phyloP scores from a whole-genome alignment of 1,139 yeast genomes.

The Meyerozyma elateridarum region DNA sequence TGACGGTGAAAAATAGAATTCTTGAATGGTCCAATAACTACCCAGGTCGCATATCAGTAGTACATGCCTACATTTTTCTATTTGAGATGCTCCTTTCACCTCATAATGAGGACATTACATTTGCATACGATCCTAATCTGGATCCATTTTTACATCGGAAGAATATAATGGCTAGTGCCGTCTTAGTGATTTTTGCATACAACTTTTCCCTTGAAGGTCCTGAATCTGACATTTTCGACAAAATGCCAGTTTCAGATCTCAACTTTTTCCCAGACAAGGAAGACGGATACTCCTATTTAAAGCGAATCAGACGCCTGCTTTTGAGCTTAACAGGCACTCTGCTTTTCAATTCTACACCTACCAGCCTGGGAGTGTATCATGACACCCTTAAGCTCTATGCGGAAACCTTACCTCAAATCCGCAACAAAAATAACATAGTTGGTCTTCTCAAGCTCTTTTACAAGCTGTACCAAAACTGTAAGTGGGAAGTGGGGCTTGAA shows the following conservation, averaged over 20 bases:
- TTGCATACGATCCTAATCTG: conserved; percentile 39
- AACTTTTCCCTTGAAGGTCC: conserved; percentile 52
- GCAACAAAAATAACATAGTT: conserved; percentile 44
- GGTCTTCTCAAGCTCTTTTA: conserved; percentile 49
- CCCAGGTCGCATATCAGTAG: conserved; percentile 10
- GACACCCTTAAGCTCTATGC: conserved; percentile 7
- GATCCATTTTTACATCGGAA: conserved; percentile 56
- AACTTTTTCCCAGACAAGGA: conserved; percentile 24
- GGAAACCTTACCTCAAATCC: conserved; percentile 13
- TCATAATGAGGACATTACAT: conserved; percentile 20
- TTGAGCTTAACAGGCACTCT: background rate
- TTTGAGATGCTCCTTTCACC: conserved; percentile 16
- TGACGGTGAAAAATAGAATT: conserved; percentile 10
- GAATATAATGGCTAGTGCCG: conserved; percentile 49
- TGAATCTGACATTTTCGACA: conserved; percentile 32
- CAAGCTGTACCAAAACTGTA: conserved; percentile 27
- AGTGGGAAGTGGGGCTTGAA: conserved; percentile 60
- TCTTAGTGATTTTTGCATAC: conserved; percentile 56
- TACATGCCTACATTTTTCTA: conserved; percentile 12
- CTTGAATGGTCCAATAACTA: conserved; percentile 10
- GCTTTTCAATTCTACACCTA: conserved; percentile 4
- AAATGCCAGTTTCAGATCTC: conserved; percentile 11
- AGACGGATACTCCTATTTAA: conserved; percentile 27
- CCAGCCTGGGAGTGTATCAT: no score
- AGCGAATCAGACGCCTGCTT: conserved; percentile 3